Conservation (phyloP, 257 asterid genomes). For the Nicotiana noctiflora region DNA sequence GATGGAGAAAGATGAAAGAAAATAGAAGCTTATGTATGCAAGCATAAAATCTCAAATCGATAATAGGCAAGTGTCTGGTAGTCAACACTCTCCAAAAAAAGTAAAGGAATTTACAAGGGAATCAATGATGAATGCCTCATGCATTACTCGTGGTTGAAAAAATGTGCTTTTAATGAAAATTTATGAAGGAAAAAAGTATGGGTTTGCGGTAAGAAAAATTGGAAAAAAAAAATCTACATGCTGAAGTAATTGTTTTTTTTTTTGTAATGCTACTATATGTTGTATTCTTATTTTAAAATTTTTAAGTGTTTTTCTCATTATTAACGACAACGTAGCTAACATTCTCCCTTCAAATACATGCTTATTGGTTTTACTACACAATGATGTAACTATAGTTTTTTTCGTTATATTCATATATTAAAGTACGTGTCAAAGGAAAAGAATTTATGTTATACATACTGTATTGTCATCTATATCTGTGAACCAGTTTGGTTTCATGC, state of each 20-base stretch:
- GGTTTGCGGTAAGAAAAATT: neutral
- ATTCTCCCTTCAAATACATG: neutral
- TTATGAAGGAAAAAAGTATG: neutral
- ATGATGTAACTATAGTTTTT: neutral
- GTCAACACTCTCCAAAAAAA: neutral
- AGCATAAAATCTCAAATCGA: neutral
- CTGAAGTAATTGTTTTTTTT: neutral
- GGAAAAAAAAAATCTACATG: neutral
- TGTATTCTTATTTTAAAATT: neutral
- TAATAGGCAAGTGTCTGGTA: constrained; percentile 5
- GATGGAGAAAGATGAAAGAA: constrained; percentile 4
- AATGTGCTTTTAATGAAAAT: neutral
- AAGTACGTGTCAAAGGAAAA: neutral
- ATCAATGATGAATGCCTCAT: neutral
- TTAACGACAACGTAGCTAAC: neutral
- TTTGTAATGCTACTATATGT: neutral
- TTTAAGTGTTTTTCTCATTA: neutral
- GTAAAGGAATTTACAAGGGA: neutral
- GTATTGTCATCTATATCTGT: too few species aligned
- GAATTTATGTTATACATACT: neutral
- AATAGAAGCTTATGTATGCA: constrained; percentile 7
- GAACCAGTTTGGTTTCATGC: too few species aligned
- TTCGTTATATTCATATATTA: too few species aligned
- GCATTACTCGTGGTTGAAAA: neutral
- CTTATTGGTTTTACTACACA: neutral